Percentiles rank a stretch among this genome's conserved stretches.
These are phyloP conservation scores for Saccharomyces pastorianus DNA, from an alignment of 1,139 yeast species.

Conservation along the genomic window DNA sequence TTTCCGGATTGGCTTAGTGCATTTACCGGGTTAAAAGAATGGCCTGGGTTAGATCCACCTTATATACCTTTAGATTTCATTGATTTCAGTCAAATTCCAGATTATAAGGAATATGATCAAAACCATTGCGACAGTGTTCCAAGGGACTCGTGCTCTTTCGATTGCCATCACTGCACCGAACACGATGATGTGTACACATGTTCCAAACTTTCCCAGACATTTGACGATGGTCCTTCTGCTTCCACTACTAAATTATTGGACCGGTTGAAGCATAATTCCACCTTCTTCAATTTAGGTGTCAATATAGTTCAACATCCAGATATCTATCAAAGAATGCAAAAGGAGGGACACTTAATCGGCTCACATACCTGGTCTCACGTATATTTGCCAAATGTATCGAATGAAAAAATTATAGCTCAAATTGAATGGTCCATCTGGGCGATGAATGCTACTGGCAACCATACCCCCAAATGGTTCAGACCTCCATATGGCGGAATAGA, in stretches of 20 bases:
- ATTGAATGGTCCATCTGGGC: slow-evolving; percentile 97
- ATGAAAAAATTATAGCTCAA: slow-evolving; percentile 80
- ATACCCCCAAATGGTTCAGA: slow-evolving; percentile 87
- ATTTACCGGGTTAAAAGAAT: slow-evolving; percentile 60
- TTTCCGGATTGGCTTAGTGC: slow-evolving; percentile 75
- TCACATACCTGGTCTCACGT: slow-evolving; percentile 93
- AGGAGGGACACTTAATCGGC: slow-evolving; percentile 70
- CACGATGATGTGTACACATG: slow-evolving; percentile 74
- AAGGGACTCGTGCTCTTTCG: slow-evolving; percentile 65
- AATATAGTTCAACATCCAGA: slow-evolving; percentile 73
- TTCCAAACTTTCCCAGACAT: slow-evolving; percentile 68
- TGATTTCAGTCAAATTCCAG: slow-evolving; percentile 45
- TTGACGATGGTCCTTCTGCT: slow-evolving; percentile 90
- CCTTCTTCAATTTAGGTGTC: slow-evolving; percentile 80
- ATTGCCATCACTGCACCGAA: slow-evolving; percentile 73
- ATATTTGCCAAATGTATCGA: slow-evolving; percentile 65
- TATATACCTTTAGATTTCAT: slow-evolving; percentile 73
- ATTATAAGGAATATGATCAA: slow-evolving; percentile 43
- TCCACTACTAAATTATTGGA: slow-evolving; percentile 54
- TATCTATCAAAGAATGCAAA: slow-evolving; percentile 49
- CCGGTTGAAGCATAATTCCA: slow-evolving; percentile 46
- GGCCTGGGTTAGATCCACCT: slow-evolving; percentile 88
- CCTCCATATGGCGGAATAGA: slow-evolving; percentile 97
- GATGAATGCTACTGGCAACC: slow-evolving; percentile 87
- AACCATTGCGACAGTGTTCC: slow-evolving; percentile 50